A percentile compares a stretch with the other conserved stretches of the same genome.
phyloP scores from a whole-genome alignment of 441 rosid species.

The Erodium moschatum region DNA sequence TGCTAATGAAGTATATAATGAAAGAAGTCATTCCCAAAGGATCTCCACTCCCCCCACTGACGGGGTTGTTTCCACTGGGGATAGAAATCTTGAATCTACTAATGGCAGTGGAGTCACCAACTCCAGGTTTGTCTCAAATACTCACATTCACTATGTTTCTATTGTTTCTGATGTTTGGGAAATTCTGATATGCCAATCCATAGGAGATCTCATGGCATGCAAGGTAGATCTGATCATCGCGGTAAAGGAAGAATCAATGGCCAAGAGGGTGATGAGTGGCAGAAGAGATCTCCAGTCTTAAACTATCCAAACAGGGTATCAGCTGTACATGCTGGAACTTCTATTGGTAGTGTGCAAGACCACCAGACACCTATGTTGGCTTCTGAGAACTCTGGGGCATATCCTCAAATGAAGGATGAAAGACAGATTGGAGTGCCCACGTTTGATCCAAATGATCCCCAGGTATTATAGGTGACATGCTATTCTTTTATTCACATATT shows the following conservation, averaged over 20 bases:
- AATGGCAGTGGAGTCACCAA: slow-evolving; percentile 31
- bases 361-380: slow-evolving; percentile 27
- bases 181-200: slow-evolving; percentile 22
- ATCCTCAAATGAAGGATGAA: slow-evolving; percentile 32
- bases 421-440: slow-evolving; percentile 31
- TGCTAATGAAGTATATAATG: slow-evolving; percentile 32
- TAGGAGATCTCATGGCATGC: slow-evolving; percentile 22
- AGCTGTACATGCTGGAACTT: slow-evolving; percentile 31
- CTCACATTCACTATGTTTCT: slow-evolving; percentile 18
- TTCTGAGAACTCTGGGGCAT: slow-evolving; percentile 28
- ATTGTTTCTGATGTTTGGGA: slow-evolving; percentile 23
- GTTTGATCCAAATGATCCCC: slow-evolving; percentile 44
- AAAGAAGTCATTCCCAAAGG: slow-evolving; percentile 28
- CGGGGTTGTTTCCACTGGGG: slow-evolving; percentile 30
- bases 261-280: slow-evolving; percentile 42
- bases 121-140: slow-evolving; percentile 49
- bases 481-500: slow-evolving; percentile 18
- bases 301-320: slow-evolving; percentile 26
- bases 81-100: slow-evolving; percentile 32
- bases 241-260: slow-evolving; percentile 42
- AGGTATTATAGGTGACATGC: slow-evolving; percentile 29
- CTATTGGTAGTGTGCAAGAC: slow-evolving; percentile 31
- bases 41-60: slow-evolving; percentile 25
- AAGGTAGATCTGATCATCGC: slow-evolving; percentile 43
- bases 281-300: slow-evolving; percentile 33